Base-by-base conservation (phyloP, 495 filamentous ascomycete species). In the Thermochaetoides thermophila region DNA sequence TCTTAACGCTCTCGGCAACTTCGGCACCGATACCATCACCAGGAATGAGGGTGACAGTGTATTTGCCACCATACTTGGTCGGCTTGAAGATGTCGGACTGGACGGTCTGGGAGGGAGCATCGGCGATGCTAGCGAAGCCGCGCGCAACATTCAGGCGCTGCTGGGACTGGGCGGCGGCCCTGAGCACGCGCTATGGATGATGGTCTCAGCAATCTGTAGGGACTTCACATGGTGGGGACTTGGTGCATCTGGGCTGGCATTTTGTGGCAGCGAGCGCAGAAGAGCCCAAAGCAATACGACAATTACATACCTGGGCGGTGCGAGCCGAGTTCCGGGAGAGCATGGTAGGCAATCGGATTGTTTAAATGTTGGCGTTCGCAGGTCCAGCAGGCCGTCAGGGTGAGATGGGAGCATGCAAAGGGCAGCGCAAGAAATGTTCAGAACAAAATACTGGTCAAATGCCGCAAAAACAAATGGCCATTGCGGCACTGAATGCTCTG, bases 21-120 rank as follows among this genome's bases (percentile, higher is more conserved):
- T 97, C 89, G 54, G 84, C 84, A 60, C 89, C 89, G 52, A 97
- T 94, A 64, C 89, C 89, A 55, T 97, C 89, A 60, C 89, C 87
- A 46, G 89, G 89, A 58, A 97, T 95, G 40, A 97, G 71, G 33
- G 91, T 95, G 45, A 94, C 86, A 12, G 91, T 96, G 73, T 96
- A 96, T 67, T 96, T 97, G 57, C 89, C 85, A 47, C 89, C 89
- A 63, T 87, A 96, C 64, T 96, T 97, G 51, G 89, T 94, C 35
- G 89, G 89, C 71, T 92, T 89, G 74, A 93, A 92, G 55, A 92
- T 81, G 53, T 94, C 85, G 44, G 76, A 72, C 60, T 81, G 73
- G 36, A 91, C 64, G 25, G 76, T 43, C 68, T 89, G 84, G 70
- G 87, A 83, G 50, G 89, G 81, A 50, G 85, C 78, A 42, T 76